Evolutionary conservation across 2,329 filamentous ascomycete genomes (phyloP).

Genomic region (Tetracladium maxilliforme): DNA sequence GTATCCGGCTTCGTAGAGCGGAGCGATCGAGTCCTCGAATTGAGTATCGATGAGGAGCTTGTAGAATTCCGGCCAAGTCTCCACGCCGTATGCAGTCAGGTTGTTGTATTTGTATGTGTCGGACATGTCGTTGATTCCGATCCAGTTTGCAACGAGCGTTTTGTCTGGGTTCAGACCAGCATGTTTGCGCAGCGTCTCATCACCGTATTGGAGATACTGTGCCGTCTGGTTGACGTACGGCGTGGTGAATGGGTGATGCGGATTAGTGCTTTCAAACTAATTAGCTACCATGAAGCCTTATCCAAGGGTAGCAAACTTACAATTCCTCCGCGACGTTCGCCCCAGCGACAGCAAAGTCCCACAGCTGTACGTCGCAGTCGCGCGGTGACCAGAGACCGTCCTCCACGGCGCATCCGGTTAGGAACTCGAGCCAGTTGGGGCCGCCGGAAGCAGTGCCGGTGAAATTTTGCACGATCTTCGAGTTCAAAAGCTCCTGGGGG

Average conservation of each 20-base stretch:
- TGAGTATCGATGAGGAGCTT: conserved; percentile 21
- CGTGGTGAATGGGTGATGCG: conserved; percentile 34
- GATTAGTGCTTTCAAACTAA: conserved; percentile 19
- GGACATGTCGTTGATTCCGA: conserved; percentile 40
- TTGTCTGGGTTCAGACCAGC: conserved; percentile 15
- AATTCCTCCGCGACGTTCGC: conserved; percentile 28
- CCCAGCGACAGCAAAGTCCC: conserved; percentile 41
- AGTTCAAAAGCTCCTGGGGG: conserved; percentile 22
- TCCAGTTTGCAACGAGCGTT: conserved; percentile 34
- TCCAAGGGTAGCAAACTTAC: conserved; percentile 8
- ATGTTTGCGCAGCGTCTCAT: conserved; percentile 18
- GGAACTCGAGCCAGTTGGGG: conserved; percentile 37
- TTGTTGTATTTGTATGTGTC: conserved; percentile 26
- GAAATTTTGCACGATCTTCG: conserved; percentile 36
- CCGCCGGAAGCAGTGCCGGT: conserved; percentile 20
- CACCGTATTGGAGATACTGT: conserved; percentile 29
- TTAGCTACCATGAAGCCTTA: neutral
- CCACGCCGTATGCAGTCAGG: conserved; percentile 18
- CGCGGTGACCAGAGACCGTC: conserved; percentile 24
- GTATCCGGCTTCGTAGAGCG: conserved; percentile 26
- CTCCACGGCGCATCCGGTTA: conserved; percentile 32
- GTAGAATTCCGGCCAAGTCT: conserved; percentile 28
- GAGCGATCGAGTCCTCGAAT: conserved; percentile 23
- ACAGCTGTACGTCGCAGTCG: conserved; percentile 29
- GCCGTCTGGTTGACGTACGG: conserved; percentile 31